Conservation (phyloP, 371 early-diverging fungal genomes). For the Rhizopus stolonifer region DNA sequence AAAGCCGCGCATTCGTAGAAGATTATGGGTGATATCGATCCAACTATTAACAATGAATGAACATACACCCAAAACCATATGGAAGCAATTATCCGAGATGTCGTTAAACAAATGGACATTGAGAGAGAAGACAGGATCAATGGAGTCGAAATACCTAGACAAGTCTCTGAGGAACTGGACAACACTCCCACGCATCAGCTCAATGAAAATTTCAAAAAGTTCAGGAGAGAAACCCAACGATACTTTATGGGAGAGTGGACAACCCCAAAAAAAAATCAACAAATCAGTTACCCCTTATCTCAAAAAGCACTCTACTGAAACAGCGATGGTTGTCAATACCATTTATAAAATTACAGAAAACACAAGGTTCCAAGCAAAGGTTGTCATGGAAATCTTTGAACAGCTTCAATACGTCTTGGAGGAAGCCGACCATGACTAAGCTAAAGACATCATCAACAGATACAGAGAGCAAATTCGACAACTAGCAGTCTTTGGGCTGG, state of each 20-base stretch:
- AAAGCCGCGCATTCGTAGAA: too few species aligned
- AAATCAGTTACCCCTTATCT: neutral
- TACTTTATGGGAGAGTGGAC: slow-evolving; percentile 6
- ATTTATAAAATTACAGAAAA: slow-evolving; percentile 5
- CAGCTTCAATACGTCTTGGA: neutral
- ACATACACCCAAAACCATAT: slow-evolving; percentile 4
- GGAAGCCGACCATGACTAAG: neutral
- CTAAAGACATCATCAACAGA: neutral
- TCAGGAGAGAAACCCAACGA: neutral
- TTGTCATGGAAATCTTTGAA: slow-evolving; percentile 9
- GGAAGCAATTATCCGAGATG: slow-evolving; percentile 2
- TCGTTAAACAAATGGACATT: slow-evolving; percentile 5
- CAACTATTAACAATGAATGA: neutral
- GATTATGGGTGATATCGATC: too few species aligned
- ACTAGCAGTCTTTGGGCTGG: slow-evolving; percentile 3
- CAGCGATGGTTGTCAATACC: neutral
- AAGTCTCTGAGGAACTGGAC: slow-evolving; percentile 6
- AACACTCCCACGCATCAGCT: neutral
- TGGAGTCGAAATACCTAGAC: neutral
- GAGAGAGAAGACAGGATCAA: slow-evolving; percentile 2
- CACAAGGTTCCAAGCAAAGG: slow-evolving; percentile 6
- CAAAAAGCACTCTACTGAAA: neutral
- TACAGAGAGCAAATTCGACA: neutral
- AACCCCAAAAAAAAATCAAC: slow-evolving; percentile 5
- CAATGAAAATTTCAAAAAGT: slow-evolving; percentile 1